Evolutionary conservation across 768 basidiomycete genomes (phyloP), one percentile per base, ranked within the genome.

Genomic region (Boletus rubroflammeus): DNA sequence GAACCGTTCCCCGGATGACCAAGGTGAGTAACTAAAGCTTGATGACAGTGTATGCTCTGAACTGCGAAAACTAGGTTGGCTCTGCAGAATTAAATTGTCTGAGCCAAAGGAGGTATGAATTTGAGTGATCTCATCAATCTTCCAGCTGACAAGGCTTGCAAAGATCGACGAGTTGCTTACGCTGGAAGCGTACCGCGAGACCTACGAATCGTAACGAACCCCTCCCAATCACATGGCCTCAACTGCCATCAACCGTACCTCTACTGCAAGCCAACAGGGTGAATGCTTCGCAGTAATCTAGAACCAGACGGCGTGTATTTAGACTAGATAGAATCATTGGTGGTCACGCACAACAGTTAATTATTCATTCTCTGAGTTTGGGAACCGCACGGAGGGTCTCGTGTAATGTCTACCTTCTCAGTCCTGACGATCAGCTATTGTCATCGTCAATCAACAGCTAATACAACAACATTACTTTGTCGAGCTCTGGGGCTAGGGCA

Each of bases 81-180:
- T 99, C 43, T 94, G 88, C 84, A 95, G 91, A 78, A 86, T 99
- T 64, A 83, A 87, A 69, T 71, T 97, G 42, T 81, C 88, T 21
- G 72, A 90, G 54, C 85, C 87, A 6, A 71, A 78, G 2, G 90
- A 98, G 81, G 90, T 93, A 69, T 38, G 78, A 54, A 17, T 38
- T 38, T 11, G 14, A 34, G 5, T 28, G 41, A 38, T 49, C 1
- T 47, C 29, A 8, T 28, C 47, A 8, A 35, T 19, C 39, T 23
- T 43, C 10, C 9, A 5, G 15, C 25, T 62, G 7, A 62, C n/a
- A 9, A 28, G 13, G 41, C 21, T 35, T 21, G 43, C 23, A 19
- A 60, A 92, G 90, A 69, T 92, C 58, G 83, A 93, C 6, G 66
- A 67, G 5, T 77, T 99, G 31, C 73, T 99, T 72, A 80, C 80